phyloP scores from a whole-genome alignment of 805 yeast genomes.

The Hanseniaspora occidentalis region DNA sequence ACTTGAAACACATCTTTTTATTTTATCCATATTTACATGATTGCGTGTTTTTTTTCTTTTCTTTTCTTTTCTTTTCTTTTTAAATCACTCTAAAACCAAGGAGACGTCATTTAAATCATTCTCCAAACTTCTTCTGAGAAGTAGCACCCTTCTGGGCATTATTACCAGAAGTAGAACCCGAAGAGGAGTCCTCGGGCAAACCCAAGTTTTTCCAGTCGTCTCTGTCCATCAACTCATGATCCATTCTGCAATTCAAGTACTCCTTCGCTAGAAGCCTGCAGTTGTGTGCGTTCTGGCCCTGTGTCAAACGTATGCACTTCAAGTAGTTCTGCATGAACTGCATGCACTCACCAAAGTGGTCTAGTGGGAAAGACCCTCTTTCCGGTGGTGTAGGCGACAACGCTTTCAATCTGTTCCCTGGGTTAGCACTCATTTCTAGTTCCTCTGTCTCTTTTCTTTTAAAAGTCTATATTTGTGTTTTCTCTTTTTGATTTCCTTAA shows the following conservation, averaged over 20 bases:
- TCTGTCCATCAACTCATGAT: slow-evolving; percentile 47
- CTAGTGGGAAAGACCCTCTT: slow-evolving; percentile 91
- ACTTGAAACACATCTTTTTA: background rate
- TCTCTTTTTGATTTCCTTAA: background rate
- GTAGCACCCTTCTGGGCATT: slow-evolving; percentile 4
- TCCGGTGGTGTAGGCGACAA: slow-evolving; percentile 89
- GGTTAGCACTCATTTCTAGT: slow-evolving; percentile 29
- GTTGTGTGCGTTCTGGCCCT: slow-evolving; percentile 80
- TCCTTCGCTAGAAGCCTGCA: slow-evolving; percentile 75
- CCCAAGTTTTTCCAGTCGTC: slow-evolving; percentile 55
- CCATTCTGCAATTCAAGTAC: slow-evolving; percentile 84
- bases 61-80: background rate
- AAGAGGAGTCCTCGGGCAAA: slow-evolving; percentile 43
- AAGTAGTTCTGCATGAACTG: slow-evolving; percentile 63
- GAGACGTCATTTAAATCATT: too few relatives aligned
- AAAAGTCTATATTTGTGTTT: too few relatives aligned
- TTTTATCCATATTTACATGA: background rate
- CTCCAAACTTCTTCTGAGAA: background rate
- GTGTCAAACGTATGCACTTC: slow-evolving; percentile 63
- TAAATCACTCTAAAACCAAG: background rate
- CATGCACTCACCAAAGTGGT: slow-evolving; percentile 77
- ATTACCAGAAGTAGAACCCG: background rate
- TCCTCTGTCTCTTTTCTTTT: too few relatives aligned
- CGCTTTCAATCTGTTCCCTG: slow-evolving; percentile 33
- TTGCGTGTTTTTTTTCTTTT: background rate